Base-by-base conservation (phyloP, 306 rosid species). In the Lotus japonicus region DNA sequence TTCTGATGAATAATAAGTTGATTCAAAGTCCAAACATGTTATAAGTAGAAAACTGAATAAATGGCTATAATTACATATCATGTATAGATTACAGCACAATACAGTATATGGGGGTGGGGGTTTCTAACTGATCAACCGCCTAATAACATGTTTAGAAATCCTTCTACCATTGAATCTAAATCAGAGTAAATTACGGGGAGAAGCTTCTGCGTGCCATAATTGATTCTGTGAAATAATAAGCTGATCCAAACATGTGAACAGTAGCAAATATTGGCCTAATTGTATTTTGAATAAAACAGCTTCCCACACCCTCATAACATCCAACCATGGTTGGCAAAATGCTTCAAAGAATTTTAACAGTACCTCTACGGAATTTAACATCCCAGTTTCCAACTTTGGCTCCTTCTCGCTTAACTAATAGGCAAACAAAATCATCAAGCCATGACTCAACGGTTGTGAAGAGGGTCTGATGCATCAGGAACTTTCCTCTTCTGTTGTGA, bases 391-490 rank as follows among this genome's bases (percentile, higher is more conserved):
- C 54, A 64, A 61, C 15, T 21, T 15, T 31, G 31, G 15, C 36
- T n/a, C n/a, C n/a, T 31, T 31, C 81, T 62, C 72, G 45, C 68
- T 31, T 54, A 26, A n/a, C n/a, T n/a, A 45, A 71, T 21, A 77
- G n/a, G 31, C 46, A 38, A 51, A 46, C 11, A 11, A 36, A 44
- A 23, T 5, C 31, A 31, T 6, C 42, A 26, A n/a, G 9, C 42
- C 39, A 55, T 38, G 7, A 14, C 45, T 92, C 81, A 92, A 63
- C 97, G 97, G 75, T 92, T 92, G 80, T 92, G 98, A 9, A 92
- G 97, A 12, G 98, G 98, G 35, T 92, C 97, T 10, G 91, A 81
- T n/a, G 96, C 89, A 71, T 92, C 82, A 1, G 98, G 97, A 81
- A 92, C 97, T 77, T 68, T 86, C 64, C 97, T 90, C 86, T 84